Conservation (phyloP, 2,329 filamentous ascomycete genomes). For the Curvularia sp. region DNA sequence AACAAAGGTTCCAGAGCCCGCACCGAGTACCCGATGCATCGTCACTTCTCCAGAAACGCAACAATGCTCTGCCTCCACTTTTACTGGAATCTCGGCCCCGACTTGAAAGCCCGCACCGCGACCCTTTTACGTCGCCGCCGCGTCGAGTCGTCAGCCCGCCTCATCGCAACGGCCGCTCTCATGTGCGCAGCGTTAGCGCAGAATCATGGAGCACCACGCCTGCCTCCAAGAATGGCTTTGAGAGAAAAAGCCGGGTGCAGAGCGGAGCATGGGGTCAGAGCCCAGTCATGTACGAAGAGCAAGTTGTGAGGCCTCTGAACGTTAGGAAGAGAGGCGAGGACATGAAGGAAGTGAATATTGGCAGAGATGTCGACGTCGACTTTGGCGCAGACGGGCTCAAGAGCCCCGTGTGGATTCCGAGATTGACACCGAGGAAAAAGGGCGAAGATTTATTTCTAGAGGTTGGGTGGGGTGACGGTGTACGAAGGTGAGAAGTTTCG, state of each 20-base stretch:
- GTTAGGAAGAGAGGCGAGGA: constrained; percentile 28
- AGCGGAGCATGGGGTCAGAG: constrained; percentile 38
- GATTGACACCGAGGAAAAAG: constrained; percentile 69
- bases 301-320: constrained; percentile 37
- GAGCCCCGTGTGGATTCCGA: constrained; percentile 67
- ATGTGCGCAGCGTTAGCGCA: constrained; percentile 35
- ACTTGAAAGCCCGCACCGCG: constrained; percentile 22
- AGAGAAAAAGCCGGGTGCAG: constrained; percentile 32
- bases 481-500: constrained; percentile 1
- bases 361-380: constrained; percentile 24
- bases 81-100: constrained; percentile 44
- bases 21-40: constrained; percentile 17
- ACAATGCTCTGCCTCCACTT: constrained; percentile 32
- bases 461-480: constrained; percentile 40
- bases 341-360: constrained; percentile 29
- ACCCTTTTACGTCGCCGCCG: constrained; percentile 34
- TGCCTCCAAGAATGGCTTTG: constrained; percentile 21
- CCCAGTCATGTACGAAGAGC: constrained; percentile 36
- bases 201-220: constrained; percentile 33
- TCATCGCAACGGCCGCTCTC: constrained; percentile 25
- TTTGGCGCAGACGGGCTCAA: constrained; percentile 36
- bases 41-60: constrained; percentile 23
- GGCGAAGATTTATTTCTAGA: constrained; percentile 68
- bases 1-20: constrained; percentile 19
- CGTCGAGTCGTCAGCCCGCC: constrained; percentile 25